Conservation (phyloP, 106 monocot species). For the Dendrobium catenatum region DNA sequence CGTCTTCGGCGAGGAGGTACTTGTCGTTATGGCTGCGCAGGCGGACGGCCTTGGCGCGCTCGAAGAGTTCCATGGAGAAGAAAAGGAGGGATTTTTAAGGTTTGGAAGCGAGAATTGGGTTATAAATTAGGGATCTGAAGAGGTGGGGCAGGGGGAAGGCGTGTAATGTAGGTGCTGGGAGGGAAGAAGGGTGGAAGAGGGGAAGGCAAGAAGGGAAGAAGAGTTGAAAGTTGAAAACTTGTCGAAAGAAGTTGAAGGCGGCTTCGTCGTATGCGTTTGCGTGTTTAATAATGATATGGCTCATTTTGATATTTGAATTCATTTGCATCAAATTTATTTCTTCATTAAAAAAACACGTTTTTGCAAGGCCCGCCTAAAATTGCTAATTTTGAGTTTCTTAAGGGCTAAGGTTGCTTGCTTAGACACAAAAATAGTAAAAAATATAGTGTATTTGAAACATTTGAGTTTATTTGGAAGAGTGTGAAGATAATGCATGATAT, state of each 20-base stretch:
- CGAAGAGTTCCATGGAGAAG: slow-evolving; percentile 44
- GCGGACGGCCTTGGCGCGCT: slow-evolving; percentile 40
- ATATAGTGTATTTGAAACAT: too few species aligned
- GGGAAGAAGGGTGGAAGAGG: not conserved
- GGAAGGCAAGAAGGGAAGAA: not conserved
- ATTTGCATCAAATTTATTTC: too few species aligned
- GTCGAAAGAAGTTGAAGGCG: not conserved
- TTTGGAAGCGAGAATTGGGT: not conserved
- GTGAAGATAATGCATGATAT: too few species aligned
- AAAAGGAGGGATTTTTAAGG: not conserved
- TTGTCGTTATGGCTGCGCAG: slow-evolving; percentile 60
- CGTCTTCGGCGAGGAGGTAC: slow-evolving; percentile 50
- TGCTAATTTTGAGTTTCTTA: too few species aligned
- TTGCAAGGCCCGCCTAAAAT: too few species aligned
- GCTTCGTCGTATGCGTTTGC: not conserved
- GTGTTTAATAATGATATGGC: too few species aligned
- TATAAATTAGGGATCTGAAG: not conserved
- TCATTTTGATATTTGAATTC: too few species aligned
- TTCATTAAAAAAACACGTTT: too few species aligned
- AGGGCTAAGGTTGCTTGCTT: too few species aligned
- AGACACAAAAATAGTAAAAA: too few species aligned
- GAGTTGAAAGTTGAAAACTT: not conserved
- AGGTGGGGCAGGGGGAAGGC: not conserved
- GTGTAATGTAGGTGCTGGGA: too few species aligned
- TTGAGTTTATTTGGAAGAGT: too few species aligned